phyloP scores from a whole-genome alignment of 805 yeast genomes.

The Candida caryicola region DNA sequence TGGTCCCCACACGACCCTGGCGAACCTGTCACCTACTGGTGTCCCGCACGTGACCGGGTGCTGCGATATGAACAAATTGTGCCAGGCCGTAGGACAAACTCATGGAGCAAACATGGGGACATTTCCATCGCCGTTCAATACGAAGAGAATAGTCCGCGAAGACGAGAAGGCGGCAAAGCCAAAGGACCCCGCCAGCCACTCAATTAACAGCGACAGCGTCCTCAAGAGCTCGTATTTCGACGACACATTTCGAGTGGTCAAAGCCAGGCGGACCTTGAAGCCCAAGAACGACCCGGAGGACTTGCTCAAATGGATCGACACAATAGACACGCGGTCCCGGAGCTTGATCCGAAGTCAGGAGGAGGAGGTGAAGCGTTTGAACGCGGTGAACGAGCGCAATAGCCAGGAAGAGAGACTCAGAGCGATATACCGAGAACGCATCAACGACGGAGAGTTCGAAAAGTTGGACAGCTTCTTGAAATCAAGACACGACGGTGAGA shows the following conservation, averaged over 20 bases:
- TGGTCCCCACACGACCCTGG: too few relatives aligned
- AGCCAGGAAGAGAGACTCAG: constrained; percentile 18
- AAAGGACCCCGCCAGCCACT: neutral
- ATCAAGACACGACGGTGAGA: constrained; percentile 3
- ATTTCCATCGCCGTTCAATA: constrained; percentile 22
- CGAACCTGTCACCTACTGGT: too few relatives aligned
- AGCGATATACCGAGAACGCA: constrained; percentile 17
- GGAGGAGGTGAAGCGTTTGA: constrained; percentile 14
- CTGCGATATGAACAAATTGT: too few relatives aligned
- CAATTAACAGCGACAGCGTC: neutral
- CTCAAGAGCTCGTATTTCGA: neutral
- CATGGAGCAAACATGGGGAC: neutral
- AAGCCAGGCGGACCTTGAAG: neutral
- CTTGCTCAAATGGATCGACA: constrained; percentile 31
- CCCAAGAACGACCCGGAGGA: constrained; percentile 14
- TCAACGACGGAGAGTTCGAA: constrained; percentile 27
- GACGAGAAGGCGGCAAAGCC: constrained; percentile 1
- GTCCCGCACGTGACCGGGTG: too few relatives aligned
- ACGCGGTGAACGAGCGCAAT: constrained; percentile 7
- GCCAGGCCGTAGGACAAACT: too few relatives aligned
- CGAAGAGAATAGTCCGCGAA: constrained; percentile 8
- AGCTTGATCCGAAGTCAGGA: constrained; percentile 17
- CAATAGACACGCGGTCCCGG: constrained; percentile 20
- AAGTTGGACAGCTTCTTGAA: constrained; percentile 11
- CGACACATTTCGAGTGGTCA: neutral